Conservation (phyloP, 2,329 filamentous ascomycete genomes). For the Escovopsis sp. region DNA sequence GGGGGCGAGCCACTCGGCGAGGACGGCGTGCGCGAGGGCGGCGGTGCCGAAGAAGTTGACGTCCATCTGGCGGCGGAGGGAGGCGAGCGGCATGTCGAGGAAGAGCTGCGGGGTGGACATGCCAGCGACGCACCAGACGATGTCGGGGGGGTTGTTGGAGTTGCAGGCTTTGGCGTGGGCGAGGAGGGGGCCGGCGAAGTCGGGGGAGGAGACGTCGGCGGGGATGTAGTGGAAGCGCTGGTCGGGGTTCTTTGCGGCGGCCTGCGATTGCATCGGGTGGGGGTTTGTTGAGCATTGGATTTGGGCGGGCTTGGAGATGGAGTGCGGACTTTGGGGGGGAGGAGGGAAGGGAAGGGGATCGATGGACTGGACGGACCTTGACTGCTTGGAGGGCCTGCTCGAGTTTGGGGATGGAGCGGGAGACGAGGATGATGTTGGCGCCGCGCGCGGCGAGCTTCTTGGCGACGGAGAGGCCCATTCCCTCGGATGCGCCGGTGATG, state of each 20-base stretch:
- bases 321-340: too few relatives aligned
- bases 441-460: constrained; percentile 66
- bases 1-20: constrained; percentile 57
- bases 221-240: constrained; percentile 60
- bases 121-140: constrained; percentile 87
- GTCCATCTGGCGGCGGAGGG: constrained; percentile 69
- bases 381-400: constrained; percentile 52
- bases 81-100: constrained; percentile 53
- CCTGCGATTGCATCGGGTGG: constrained; percentile 33
- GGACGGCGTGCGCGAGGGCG: constrained; percentile 70
- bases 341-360: background rate
- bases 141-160: constrained; percentile 53
- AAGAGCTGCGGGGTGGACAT: constrained; percentile 61
- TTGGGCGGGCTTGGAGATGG: constrained; percentile 1
- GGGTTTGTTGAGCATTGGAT: background rate
- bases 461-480: constrained; percentile 70
- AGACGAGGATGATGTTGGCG: constrained; percentile 74
- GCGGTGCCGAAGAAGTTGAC: constrained; percentile 80
- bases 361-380: constrained; percentile 29
- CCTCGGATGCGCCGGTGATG: constrained; percentile 83
- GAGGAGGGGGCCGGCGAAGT: constrained; percentile 31
- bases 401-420: constrained; percentile 64
- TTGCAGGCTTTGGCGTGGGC: constrained; percentile 69
- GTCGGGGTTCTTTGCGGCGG: constrained; percentile 48
- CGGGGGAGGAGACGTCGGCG: constrained; percentile 2